A percentile compares a stretch with the other conserved stretches of the same genome.
Conservation (phyloP, 2,329 filamentous ascomycete species). For the Teratosphaeria destructans region DNA sequence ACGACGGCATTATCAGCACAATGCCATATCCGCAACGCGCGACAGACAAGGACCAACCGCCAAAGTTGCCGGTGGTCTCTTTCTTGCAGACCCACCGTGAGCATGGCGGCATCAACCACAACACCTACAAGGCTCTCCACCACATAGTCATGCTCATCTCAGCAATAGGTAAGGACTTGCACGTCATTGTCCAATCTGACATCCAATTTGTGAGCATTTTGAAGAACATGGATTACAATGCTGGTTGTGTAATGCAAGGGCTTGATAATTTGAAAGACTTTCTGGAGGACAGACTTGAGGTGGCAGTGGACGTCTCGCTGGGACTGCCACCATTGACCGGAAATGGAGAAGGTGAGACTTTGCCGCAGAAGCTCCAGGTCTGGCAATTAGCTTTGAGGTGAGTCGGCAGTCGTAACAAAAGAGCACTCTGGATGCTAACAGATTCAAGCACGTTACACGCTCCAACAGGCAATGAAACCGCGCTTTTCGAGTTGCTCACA, state of each 20-base stretch:
- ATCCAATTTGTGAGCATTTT: not conserved
- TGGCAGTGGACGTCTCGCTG: not conserved
- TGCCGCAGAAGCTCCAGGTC: not conserved
- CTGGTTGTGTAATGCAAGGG: conserved; percentile 2
- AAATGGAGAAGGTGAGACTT: conserved; percentile 1
- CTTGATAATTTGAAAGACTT: conserved; percentile 1
- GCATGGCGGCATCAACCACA: conserved; percentile 5
- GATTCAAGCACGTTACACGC: conserved; percentile 5
- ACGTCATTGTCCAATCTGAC: not conserved
- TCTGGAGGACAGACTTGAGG: not conserved
- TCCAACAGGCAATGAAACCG: conserved; percentile 7
- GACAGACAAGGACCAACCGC: not conserved
- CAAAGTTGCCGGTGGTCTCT: conserved; percentile 2
- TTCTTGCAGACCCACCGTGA: conserved; percentile 7
- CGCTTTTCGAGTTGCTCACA: conserved; percentile 2
- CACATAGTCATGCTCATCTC: conserved; percentile 8
- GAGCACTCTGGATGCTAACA: not conserved
- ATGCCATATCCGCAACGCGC: not conserved
- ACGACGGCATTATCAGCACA: not conserved
- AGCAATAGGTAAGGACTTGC: conserved; percentile 5
- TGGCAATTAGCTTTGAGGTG: not conserved
- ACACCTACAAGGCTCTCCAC: conserved; percentile 7
- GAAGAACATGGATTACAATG: conserved; percentile 1
- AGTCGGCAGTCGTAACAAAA: not conserved
- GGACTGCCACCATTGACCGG: not conserved